Evolutionary conservation across 768 basidiomycete species (phyloP).

Genomic region (Mycena pura): DNA sequence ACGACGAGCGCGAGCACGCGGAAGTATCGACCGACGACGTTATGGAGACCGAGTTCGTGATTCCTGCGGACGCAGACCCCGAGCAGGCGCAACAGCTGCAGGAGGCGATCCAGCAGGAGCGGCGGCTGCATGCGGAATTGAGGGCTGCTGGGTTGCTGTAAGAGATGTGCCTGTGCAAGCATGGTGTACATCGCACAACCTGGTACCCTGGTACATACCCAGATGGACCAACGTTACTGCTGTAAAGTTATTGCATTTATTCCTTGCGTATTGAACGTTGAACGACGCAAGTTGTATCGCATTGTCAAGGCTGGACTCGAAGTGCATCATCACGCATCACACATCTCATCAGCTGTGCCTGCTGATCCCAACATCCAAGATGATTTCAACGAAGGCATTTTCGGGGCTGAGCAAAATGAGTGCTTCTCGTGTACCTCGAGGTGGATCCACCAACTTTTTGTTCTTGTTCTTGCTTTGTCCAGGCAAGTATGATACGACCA

Average conservation of each 20-base stretch:
- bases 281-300: background rate
- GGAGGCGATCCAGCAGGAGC: constrained; percentile 59
- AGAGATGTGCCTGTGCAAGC: constrained; percentile 6
- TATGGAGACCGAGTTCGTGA: constrained; percentile 44
- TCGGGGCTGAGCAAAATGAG: no score
- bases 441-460: no score
- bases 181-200: no score
- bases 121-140: constrained; percentile 63
- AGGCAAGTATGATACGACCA: no score
- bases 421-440: no score
- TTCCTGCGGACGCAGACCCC: constrained; percentile 50
- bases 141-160: constrained; percentile 70
- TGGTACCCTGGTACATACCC: no score
- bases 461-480: no score
- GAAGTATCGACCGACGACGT: constrained; percentile 39
- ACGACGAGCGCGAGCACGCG: constrained; percentile 26
- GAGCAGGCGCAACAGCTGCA: constrained; percentile 50
- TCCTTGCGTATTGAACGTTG: background rate
- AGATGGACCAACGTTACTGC: constrained; percentile 10
- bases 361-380: no score
- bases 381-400: no score
- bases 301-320: no score
- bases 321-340: background rate
- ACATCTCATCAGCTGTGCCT: background rate
- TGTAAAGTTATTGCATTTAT: constrained; percentile 18